Evolutionary conservation across 257 asterid genomes (phyloP).

Genomic region (Jacaranda copaia): DNA sequence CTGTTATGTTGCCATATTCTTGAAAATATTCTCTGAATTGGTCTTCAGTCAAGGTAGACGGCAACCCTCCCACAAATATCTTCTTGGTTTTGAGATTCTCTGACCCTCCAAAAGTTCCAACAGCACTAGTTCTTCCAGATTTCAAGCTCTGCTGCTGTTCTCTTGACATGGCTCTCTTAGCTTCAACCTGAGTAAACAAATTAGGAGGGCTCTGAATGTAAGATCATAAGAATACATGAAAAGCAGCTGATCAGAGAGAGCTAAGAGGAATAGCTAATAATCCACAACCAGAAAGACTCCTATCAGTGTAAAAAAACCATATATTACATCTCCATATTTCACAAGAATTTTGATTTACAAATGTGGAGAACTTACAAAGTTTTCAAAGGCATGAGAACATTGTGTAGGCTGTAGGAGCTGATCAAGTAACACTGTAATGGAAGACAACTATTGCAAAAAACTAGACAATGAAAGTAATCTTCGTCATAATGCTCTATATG

Average conservation of each 20-base stretch:
- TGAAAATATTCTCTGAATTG: constrained; percentile 45
- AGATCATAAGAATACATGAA: not conserved
- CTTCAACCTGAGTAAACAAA: constrained; percentile 37
- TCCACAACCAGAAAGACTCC: not conserved
- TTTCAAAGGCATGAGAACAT: not conserved
- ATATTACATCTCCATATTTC: not conserved
- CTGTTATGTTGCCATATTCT: constrained; percentile 45
- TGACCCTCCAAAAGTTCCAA: constrained; percentile 31
- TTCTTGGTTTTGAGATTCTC: constrained; percentile 47
- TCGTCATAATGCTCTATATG: too few species aligned
- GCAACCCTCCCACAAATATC: constrained; percentile 59
- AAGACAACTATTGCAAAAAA: not conserved
- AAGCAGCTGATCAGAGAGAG: constrained; percentile 2
- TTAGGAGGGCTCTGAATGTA: not conserved
- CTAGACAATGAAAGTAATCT: too few species aligned
- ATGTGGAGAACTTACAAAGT: not conserved
- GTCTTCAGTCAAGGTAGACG: constrained; percentile 46
- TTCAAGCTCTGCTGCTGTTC: constrained; percentile 41
- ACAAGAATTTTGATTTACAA: not conserved
- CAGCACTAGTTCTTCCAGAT: constrained; percentile 37
- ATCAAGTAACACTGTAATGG: not conserved
- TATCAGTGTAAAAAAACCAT: not conserved
- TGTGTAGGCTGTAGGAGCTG: not conserved
- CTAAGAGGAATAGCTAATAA: not conserved
- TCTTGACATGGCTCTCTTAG: constrained; percentile 47